Percentiles rank a stretch among this genome's conserved stretches.
Conservation (phyloP, 768 basidiomycete genomes). For the Butyriboletus loyo region DNA sequence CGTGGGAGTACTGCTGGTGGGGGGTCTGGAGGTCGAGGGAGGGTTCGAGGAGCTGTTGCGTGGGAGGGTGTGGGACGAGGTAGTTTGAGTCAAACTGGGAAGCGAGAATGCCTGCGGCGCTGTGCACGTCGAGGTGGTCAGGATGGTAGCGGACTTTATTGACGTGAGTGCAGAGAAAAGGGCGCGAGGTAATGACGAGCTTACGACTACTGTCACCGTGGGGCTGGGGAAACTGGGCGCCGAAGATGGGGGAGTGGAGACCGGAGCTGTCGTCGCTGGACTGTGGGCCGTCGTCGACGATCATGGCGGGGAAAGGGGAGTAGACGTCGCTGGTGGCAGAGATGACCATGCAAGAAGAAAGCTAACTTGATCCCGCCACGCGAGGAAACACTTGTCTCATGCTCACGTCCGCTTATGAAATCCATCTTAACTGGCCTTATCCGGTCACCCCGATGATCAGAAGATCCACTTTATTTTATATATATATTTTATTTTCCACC, state of each 20-base stretch:
- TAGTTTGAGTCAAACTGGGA: constrained; percentile 50
- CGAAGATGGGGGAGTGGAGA: constrained; percentile 69
- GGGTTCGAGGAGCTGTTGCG: constrained; percentile 45
- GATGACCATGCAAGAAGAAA: constrained; percentile 51
- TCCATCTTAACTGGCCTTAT: constrained; percentile 27
- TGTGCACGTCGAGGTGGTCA: constrained; percentile 44
- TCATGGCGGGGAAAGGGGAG: constrained; percentile 53
- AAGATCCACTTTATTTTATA: constrained; percentile 21
- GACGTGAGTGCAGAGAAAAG: constrained; percentile 41
- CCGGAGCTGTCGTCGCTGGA: constrained; percentile 77
- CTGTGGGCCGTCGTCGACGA: constrained; percentile 62
- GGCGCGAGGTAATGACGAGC: constrained; percentile 45
- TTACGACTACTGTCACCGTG: constrained; percentile 46
- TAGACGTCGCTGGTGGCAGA: constrained; percentile 53
- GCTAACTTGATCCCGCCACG: constrained; percentile 35
- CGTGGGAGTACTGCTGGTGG: constrained; percentile 35
- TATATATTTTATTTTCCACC: constrained; percentile 6
- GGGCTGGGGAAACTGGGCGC: constrained; percentile 42
- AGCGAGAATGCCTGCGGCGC: constrained; percentile 45
- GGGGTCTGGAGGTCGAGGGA: constrained; percentile 43
- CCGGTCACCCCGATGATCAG: constrained; percentile 31
- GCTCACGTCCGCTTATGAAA: constrained; percentile 44
- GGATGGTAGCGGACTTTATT: constrained; percentile 72
- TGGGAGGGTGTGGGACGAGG: constrained; percentile 24
- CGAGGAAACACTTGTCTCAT: constrained; percentile 39